Conservation (phyloP, 2,329 filamentous ascomycete genomes). For the Knufia fluminis region DNA sequence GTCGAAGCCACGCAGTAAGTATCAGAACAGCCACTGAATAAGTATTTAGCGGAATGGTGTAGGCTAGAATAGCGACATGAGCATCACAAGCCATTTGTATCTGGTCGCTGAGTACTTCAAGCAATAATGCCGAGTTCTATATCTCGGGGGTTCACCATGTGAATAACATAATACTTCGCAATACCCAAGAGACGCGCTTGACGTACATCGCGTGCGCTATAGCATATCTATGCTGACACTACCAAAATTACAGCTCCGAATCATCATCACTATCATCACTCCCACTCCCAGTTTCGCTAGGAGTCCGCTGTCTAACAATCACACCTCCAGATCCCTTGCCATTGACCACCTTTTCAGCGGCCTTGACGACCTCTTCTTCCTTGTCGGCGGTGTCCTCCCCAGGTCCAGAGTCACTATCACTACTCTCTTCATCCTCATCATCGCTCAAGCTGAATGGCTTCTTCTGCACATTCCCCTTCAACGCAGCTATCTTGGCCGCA, state of each 20-base stretch:
- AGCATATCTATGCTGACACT: no score
- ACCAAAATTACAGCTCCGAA: neutral
- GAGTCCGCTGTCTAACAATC: neutral
- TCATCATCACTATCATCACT: conserved; percentile 5
- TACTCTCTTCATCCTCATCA: conserved; percentile 6
- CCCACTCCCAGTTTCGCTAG: conserved; percentile 8
- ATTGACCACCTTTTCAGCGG: neutral
- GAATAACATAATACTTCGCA: no score
- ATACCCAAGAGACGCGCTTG: no score
- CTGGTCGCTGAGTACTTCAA: no score
- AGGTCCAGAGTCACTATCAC: neutral
- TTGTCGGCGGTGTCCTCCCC: neutral
- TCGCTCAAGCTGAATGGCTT: conserved; percentile 4
- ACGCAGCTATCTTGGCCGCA: conserved; percentile 6
- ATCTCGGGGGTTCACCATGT: no score
- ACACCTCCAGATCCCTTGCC: neutral
- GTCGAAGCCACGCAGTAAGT: no score
- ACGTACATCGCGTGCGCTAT: no score
- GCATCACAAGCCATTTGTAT: no score
- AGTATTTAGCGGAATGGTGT: no score
- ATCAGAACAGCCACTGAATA: no score
- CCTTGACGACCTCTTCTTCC: neutral
- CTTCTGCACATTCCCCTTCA: neutral
- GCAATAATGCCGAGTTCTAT: no score
- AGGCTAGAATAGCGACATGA: no score